Conservation (phyloP, 441 rosid genomes). For the Omphalea diandra region DNA sequence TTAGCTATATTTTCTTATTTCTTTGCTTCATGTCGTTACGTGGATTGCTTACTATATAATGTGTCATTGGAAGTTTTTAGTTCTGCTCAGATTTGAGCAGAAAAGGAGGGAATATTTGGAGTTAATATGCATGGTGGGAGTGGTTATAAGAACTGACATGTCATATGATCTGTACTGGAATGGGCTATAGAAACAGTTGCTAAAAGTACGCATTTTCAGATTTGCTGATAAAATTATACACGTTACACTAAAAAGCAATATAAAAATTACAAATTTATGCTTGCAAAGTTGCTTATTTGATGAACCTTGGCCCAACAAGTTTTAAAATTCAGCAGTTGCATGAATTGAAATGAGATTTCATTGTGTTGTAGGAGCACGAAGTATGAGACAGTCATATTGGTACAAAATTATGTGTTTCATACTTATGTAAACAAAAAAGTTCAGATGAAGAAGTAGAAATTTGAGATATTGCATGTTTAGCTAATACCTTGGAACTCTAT, state of each 20-base stretch:
- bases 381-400: background rate
- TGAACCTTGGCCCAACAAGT: background rate
- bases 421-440: background rate
- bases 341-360: background rate
- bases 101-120: no score
- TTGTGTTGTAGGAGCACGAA: background rate
- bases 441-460: background rate
- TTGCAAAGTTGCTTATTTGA: background rate
- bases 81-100: no score
- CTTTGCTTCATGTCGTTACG: conserved; percentile 2
- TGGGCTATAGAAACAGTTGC: background rate
- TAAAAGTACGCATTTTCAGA: background rate
- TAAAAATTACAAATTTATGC: conserved; percentile 2
- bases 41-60: conserved; percentile 4
- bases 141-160: background rate
- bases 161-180: background rate
- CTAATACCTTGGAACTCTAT: background rate
- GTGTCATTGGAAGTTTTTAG: background rate
- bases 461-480: background rate
- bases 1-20: conserved; percentile 24
- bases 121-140: no score
- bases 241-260: no score
- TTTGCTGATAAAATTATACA: no score
- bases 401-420: no score
- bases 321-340: background rate